Evolutionary conservation across 306 rosid genomes (phyloP), one percentile per base, ranked within the genome.

Genomic region (Inga leiocalycina): DNA sequence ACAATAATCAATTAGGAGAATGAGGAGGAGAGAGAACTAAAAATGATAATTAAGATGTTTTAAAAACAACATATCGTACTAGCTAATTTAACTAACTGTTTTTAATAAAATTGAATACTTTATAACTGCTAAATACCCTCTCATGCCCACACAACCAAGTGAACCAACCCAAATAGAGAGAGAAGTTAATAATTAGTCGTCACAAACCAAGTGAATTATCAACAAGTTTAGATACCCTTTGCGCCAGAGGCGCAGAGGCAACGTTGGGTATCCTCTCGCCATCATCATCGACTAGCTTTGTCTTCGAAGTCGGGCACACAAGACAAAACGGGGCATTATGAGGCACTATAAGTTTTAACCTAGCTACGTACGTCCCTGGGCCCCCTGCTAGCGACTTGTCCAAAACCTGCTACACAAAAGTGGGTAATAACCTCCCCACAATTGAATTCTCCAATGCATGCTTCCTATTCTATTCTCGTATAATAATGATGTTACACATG

Each of bases 391-490:
- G 48, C 85, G 74, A 85, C 84, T 68, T 79, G 83, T 84, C 46
- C 57, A 5, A 67, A 69, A 34, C 32, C 34, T 67, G 81, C 74
- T 80, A 73, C 83, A 66, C 20, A 17, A 27, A 37, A 78, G 20
- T 56, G 62, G 61, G 4, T 12, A 56, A 56, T 56, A 19, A n/a
- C 30, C 4, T 20, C 12, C 64, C n/a, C 66, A 59, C 12, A 22
- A 59, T n/a, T 22, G 34, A 32, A 13, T 3, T 59, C 3, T 34
- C 65, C 73, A 24, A 54, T 41, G 76, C 68, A 37, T 45, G 67
- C 45, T 65, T 32, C 12, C 14, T 43, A 10, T 75, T 71, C 74
- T 35, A 44, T 86, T 83, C 64, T 86, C 86, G 48, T 14, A 79
- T 79, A 71, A 52, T 52, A 4, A 6, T 76, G 84, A 62, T 86